Evolutionary conservation across 208 protist species (phyloP), one percentile per base, ranked within the genome.

Genomic region (Histomonas meleagridis): DNA sequence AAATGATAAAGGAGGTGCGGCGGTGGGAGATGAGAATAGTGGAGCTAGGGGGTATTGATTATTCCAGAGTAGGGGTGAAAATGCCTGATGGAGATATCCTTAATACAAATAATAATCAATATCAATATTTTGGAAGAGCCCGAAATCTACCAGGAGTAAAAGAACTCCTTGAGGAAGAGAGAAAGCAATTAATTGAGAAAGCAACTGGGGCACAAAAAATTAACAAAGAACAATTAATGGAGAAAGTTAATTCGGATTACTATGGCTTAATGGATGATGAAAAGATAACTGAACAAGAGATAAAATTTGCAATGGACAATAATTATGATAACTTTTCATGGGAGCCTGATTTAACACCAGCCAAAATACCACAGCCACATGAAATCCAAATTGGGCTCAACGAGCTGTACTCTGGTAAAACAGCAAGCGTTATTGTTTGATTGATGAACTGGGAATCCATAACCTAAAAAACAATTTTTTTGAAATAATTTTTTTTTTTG

Each of bases 41-140:
- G 21, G 76, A 86, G 38, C 46, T 86, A 16, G 76, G 76, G 26
- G 76, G 76, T 26, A 86, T 86, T 86, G 76, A 86, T 55, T 86
- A 86, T n/a, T 86, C 76, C 32, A 51, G 38, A 55, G 46, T 86
- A 40, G 76, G 76, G 32, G 21, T 86, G 1, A 55, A 10, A 32
- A 49, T 46, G 7, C 76, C 76, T 38, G 46, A 86, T 55, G 76
- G 76, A 55, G 76, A 86, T 86, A 86, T 86, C 23, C 38, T 86
- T 18, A 86, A 86, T 55, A 86, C 76, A 38, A 86, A 86, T 86
- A 38, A 55, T 14, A 46, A 86, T 55, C 76, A 86, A 86, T 86
- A 86, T 43, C 76, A 86, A 86, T 86, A 86, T 86, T 86, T 86
- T 46, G 76, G 76, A 38, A 23, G 76, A 51, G 76, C 76, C 7